Evolutionary conservation across 2,329 filamentous ascomycete species (phyloP), one percentile per base, ranked within the genome.

Genomic region (Amauroascus verrucosus): DNA sequence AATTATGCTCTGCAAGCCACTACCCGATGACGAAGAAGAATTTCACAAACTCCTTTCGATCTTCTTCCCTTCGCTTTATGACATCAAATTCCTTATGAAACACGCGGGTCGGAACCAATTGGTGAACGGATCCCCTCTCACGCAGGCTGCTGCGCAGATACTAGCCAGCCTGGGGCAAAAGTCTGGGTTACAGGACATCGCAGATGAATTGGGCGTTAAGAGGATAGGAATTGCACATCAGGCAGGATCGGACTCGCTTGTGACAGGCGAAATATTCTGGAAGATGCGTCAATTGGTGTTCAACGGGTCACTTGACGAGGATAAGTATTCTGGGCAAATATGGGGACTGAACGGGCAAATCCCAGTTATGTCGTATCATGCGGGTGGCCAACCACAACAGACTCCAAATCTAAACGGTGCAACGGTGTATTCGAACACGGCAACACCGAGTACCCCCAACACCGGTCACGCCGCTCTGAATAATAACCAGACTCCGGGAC

Each of bases 31-130:
- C 61, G 93, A 97, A 67, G 79, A 84, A 48, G 84, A 93, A 58
- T 98, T 97, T 68, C 86, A 94, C 66, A 81, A 84, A 63, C 80
- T 91, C 46, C 88, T 97, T 71, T 87, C 87, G 65, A 84, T 88
- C 45, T 97, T 91, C 76, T 98, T 98, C 68, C 93, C 93, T 0
- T 85, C 84, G 16, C 82, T 95, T 0, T 95, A 93, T 68, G 93
- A 98, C 66, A 93, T 98, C 61, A 98, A 98, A 73, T 95, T 93
- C 68, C 80, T 98, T 38, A 91, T 96, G 81, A 95, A 95, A 67
- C 83, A 89, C 63, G 89, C 88, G 26, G 85, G 86, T 59, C 80
- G 80, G 61, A 78, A 84, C 51, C 80, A 85, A 65, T 80, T 80
- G 53, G 77, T 79, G 48, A 84, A 81, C 64, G 73, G 72, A 61